Conservation (phyloP, 2,329 filamentous ascomycete species). For the Fusarium sp. region DNA sequence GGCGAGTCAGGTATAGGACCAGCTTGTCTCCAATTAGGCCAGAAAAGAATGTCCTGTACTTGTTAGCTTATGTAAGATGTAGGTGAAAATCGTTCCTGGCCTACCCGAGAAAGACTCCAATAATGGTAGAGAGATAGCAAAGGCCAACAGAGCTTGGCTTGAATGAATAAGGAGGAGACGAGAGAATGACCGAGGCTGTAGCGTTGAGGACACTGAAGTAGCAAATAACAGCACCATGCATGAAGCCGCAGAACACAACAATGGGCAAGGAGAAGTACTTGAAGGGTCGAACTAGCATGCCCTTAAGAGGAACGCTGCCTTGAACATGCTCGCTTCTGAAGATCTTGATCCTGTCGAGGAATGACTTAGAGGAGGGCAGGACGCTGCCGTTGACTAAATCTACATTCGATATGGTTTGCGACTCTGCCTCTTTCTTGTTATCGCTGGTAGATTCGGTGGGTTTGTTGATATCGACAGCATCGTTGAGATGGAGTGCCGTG, state of each 20-base stretch:
- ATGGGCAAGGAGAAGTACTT: not conserved
- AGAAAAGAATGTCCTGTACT: not conserved
- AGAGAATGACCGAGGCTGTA: not conserved
- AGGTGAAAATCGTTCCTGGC: rapidly evolving
- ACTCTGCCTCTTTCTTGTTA: not conserved
- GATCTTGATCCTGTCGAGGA: not conserved
- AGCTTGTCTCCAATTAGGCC: not conserved
- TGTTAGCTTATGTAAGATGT: not conserved
- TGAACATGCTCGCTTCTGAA: not conserved
- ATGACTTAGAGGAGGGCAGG: not conserved
- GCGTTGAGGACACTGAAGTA: not conserved
- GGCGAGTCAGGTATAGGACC: not conserved
- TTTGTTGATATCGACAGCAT: rapidly evolving
- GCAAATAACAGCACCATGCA: not conserved
- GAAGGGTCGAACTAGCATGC: not conserved
- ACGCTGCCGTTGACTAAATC: not conserved
- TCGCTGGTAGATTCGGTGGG: rapidly evolving
- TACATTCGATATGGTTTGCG: not conserved
- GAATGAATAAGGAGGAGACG: not conserved
- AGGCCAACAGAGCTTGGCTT: not conserved
- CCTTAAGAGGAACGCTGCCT: not conserved
- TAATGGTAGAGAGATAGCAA: not conserved
- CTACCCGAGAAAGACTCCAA: not conserved
- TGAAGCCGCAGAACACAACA: not conserved
- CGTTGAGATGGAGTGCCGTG: not conserved